Percentiles rank a stretch among this genome's conserved stretches.
Conservation (phyloP, 768 basidiomycete species). For the Hydnum rufescens region DNA sequence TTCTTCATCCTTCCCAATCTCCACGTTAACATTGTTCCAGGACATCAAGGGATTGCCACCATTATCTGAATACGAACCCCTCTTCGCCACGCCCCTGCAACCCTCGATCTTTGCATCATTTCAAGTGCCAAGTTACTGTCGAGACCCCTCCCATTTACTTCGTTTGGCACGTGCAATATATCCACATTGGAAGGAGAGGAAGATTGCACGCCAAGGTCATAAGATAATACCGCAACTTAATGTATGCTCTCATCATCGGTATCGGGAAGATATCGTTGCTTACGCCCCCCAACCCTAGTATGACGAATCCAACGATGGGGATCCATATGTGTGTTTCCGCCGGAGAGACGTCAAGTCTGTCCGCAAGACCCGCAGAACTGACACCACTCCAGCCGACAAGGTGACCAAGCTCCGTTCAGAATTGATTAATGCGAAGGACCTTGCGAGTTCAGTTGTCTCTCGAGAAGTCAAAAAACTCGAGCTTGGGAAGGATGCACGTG, state of each 20-base stretch:
- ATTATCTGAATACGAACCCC: slow-evolving; percentile 34
- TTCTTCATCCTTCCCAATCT: not conserved
- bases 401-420: slow-evolving; percentile 64
- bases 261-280: slow-evolving; percentile 1
- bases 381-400: slow-evolving; percentile 77
- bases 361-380: slow-evolving; percentile 84
- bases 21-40: not conserved
- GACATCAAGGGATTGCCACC: slow-evolving; percentile 19
- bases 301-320: slow-evolving; percentile 73
- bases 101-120: slow-evolving; percentile 50
- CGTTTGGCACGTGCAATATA: slow-evolving; percentile 58
- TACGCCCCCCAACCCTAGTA: slow-evolving; percentile 24
- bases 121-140: slow-evolving; percentile 46
- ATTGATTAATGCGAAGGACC: slow-evolving; percentile 46
- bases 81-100: slow-evolving; percentile 46
- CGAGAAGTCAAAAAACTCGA: slow-evolving; percentile 68
- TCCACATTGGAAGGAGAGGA: slow-evolving; percentile 78
- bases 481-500: slow-evolving; percentile 31
- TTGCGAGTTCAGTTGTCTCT: slow-evolving; percentile 44
- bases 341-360: slow-evolving; percentile 84
- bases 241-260: slow-evolving; percentile 28
- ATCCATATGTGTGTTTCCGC: slow-evolving; percentile 95
- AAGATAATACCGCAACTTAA: slow-evolving; percentile 76
- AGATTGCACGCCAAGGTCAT: slow-evolving; percentile 60
- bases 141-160: slow-evolving; percentile 37